Base-by-base conservation (phyloP, 164 flowering plant species). In the Aristolochia fimbriata region DNA sequence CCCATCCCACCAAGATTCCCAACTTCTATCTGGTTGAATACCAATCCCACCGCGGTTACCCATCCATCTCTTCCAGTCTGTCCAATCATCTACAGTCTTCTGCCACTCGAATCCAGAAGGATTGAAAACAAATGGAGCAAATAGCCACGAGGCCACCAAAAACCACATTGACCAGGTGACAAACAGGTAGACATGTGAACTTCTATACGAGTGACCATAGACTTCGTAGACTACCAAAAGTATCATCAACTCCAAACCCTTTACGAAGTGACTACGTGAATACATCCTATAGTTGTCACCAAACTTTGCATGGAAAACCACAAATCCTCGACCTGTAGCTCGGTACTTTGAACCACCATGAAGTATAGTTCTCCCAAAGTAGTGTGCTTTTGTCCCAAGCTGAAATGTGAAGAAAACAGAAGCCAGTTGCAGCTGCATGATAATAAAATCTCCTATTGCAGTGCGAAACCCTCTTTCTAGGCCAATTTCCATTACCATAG, bases 61-160 rank as follows among this genome's bases (percentile, higher is more conserved):
- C 93, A 93, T 88, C 99, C 99, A 93, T 78, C 88, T 81, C 67
- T 87, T 93, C 99, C 99, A 93, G 51, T 93, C 93, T 14, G 95
- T 79, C 97, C 97, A 93, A 65, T 93, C 99, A 66, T 93, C 99
- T 23, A 93, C 97, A 20, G 96, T 90, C 67, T 90, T 93, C 69
- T 93, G 99, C 99, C 99, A 94, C 59, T 94, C 99, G 69, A 94
- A 94, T 33, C 97, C 96, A 49, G 99, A 88, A 24, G 99, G 99
- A 65, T 93, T 94, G 82, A 94, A 94, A 51, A 88, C 62, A 66
- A 83, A 94, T 45, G 99, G 97, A 59, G 95, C 99, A 78, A 93
- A 93, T 61, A 93, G 74, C 99, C 99, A 93, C 15, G 99, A 93
- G 20, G 70, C 77, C 41, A 88, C 99, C 64, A 93, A 78, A 73